Conservation (phyloP, 78 protist genomes). For the Chrysochromulina tobinii region DNA sequence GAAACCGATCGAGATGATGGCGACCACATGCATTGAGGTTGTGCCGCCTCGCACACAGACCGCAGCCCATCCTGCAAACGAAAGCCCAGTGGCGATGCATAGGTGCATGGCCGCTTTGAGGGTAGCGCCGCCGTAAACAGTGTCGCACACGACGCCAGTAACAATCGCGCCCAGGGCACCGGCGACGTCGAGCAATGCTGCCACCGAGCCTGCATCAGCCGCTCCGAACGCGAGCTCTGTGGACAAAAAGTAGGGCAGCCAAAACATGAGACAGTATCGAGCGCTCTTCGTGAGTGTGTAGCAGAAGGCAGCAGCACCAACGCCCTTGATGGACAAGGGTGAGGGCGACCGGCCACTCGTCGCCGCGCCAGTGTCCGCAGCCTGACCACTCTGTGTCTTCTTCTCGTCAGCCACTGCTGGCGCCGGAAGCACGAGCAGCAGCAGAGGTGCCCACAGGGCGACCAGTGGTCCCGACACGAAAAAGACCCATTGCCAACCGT, state of each 20-base stretch:
- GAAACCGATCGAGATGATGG: not conserved
- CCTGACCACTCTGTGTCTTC: no score
- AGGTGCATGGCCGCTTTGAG: not conserved
- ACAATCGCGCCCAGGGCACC: not conserved
- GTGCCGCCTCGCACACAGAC: not conserved
- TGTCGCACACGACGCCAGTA: not conserved
- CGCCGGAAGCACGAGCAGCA: not conserved
- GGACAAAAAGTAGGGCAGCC: not conserved
- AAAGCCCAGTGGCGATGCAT: not conserved
- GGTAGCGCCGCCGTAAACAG: not conserved
- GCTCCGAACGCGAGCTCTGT: not conserved
- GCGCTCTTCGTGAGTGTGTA: not conserved
- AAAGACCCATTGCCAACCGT: not conserved
- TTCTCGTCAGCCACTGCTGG: not conserved
- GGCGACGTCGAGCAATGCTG: not conserved
- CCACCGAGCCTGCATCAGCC: not conserved
- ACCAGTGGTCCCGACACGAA: not conserved
- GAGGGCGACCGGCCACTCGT: no score
- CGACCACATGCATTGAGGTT: not conserved
- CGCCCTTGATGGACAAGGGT: not conserved
- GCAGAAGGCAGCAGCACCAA: not conserved
- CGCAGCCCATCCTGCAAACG: not conserved
- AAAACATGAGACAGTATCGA: not conserved
- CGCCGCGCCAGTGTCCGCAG: no score
- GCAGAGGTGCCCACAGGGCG: not conserved